Percentiles rank a stretch among this genome's conserved stretches.
Conservation (phyloP, 768 basidiomycete genomes). For the Hemileccinum rubropunctum region DNA sequence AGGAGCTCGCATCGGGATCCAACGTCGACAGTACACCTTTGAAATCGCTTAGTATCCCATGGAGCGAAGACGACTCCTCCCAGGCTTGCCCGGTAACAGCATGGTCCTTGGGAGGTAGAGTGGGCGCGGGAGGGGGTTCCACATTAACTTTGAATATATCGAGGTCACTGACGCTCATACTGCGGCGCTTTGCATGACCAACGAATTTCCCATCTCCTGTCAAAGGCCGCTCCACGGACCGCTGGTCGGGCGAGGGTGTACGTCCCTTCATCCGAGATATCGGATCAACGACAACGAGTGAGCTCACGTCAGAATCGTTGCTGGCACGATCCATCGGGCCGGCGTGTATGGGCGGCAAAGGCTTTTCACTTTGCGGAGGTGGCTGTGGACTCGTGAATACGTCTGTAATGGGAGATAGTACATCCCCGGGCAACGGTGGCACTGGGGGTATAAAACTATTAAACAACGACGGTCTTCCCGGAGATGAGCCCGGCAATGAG, state of each 20-base stretch:
- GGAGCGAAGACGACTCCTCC: constrained; percentile 45
- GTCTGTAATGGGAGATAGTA: constrained; percentile 49
- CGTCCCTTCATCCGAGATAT: constrained; percentile 38
- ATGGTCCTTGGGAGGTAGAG: constrained; percentile 34
- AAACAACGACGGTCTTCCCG: constrained; percentile 30
- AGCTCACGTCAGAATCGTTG: constrained; percentile 49
- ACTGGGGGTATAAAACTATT: constrained; percentile 40
- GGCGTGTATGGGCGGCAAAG: constrained; percentile 58
- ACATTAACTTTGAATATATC: constrained; percentile 49
- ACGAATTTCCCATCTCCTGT: constrained; percentile 27
- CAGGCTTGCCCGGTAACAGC: constrained; percentile 26
- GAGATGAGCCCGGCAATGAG: constrained; percentile 29
- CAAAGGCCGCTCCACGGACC: constrained; percentile 20
- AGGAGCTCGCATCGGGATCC: constrained; percentile 49
- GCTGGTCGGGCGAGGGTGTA: constrained; percentile 31
- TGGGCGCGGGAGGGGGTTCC: constrained; percentile 35
- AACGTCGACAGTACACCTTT: constrained; percentile 68
- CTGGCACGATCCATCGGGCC: constrained; percentile 34
- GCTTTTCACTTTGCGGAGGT: constrained; percentile 47
- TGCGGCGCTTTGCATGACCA: constrained; percentile 53
- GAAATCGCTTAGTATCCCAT: constrained; percentile 70
- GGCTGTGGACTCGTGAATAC: constrained; percentile 41
- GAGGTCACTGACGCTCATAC: constrained; percentile 70
- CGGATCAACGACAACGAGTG: constrained; percentile 57
- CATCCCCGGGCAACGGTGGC: constrained; percentile 47